These are phyloP conservation scores for Cadophora sp. DNA, from an alignment of 2,329 filamentous ascomycete genomes.

Conservation along the genomic window DNA sequence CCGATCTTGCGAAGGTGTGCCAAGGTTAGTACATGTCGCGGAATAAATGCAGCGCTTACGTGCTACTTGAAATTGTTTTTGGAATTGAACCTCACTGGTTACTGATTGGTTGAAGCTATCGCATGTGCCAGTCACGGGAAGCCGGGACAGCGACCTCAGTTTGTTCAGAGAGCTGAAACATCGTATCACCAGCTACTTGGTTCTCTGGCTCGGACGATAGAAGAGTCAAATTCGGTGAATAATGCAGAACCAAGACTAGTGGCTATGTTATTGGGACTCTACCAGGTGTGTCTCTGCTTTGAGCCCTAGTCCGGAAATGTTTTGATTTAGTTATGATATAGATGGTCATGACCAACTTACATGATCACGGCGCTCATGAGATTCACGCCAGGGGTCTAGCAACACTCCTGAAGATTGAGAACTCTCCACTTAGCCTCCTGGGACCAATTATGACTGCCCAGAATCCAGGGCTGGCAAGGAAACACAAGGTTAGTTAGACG, in stretches of 20 bases:
- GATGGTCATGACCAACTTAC: conserved; percentile 32
- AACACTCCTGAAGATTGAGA: conserved; percentile 24
- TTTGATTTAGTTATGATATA: neutral
- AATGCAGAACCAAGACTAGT: conserved; percentile 28
- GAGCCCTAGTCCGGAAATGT: neutral
- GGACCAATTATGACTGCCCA: neutral
- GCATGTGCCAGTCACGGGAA: conserved; percentile 35
- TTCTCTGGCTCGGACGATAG: conserved; percentile 30
- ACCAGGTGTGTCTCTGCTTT: conserved; percentile 33
- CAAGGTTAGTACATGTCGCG: conserved; percentile 25
- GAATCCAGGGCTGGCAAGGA: neutral
- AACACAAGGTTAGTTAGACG: neutral
- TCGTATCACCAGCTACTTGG: conserved; percentile 35
- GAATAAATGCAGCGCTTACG: too few species aligned
- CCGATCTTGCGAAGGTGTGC: conserved; percentile 37
- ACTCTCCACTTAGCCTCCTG: conserved; percentile 25
- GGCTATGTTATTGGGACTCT: conserved; percentile 38
- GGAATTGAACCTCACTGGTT: too few species aligned
- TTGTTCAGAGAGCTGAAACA: conserved; percentile 24
- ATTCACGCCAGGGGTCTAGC: conserved; percentile 34
- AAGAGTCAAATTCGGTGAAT: conserved; percentile 20
- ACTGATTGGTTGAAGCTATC: conserved; percentile 19
- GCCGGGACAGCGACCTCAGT: conserved; percentile 30
- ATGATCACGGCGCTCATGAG: conserved; percentile 28
- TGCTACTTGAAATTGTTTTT: too few species aligned